phyloP scores from a whole-genome alignment of 2,329 filamentous ascomycete species.

The Teratosphaeria pseudoeucalypti region DNA sequence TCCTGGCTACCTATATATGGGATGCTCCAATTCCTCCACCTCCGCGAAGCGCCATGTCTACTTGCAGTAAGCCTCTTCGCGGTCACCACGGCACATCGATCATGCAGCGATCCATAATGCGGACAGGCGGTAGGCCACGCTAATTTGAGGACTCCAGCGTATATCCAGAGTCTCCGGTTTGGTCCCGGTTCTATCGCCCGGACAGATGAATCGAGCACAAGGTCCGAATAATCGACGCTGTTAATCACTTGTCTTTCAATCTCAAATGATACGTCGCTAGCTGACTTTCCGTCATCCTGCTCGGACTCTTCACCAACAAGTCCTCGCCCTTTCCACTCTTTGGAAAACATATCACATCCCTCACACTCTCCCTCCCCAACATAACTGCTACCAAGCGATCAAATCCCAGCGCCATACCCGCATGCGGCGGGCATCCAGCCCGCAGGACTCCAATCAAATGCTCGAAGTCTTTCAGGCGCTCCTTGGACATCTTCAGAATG shows the following conservation, averaged over 20 bases:
- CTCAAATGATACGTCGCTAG: slow-evolving; percentile 50
- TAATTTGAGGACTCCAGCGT: no score
- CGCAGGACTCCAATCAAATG: slow-evolving; percentile 75
- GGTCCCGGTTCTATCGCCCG: no score
- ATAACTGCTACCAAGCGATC: slow-evolving; percentile 77
- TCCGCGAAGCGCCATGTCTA: no score
- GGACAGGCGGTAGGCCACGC: no score
- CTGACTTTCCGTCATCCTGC: slow-evolving; percentile 51
- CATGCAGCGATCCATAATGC: no score
- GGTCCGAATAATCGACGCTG: no score
- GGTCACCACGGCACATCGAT: no score
- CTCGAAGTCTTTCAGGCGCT: slow-evolving; percentile 67
- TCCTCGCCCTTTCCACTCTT: slow-evolving; percentile 90
- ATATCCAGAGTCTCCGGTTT: no score
- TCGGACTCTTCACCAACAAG: slow-evolving; percentile 68
- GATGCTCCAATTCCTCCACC: no score
- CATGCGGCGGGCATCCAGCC: slow-evolving; percentile 86
- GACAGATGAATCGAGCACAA: no score
- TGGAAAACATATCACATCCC: slow-evolving; percentile 94
- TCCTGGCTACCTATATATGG: no score
- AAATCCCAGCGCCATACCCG: slow-evolving; percentile 85
- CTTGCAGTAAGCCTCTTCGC: no score
- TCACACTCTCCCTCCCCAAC: slow-evolving; percentile 63
- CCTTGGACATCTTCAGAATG: slow-evolving; percentile 65
- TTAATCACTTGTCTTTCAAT: slow-evolving; percentile 6